Evolutionary conservation across 2,329 filamentous ascomycete genomes (phyloP).

Genomic region (Aspergillus eucalypticola): DNA sequence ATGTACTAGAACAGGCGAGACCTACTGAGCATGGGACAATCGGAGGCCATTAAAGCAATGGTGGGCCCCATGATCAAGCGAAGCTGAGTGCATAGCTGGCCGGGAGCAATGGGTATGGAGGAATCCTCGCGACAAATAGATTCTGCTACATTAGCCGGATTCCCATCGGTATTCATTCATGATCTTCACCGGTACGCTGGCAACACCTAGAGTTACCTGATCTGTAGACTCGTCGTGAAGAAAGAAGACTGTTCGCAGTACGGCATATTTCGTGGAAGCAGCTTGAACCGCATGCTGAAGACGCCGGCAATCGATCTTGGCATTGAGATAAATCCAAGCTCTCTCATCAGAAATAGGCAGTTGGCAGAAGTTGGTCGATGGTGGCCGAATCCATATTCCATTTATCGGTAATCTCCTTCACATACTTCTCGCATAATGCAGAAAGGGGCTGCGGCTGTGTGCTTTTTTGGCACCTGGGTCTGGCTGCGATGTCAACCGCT

Average conservation of each 20-base stretch:
- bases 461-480: too few relatives aligned
- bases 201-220: constrained; percentile 40
- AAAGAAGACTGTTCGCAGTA: constrained; percentile 58
- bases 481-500: too few relatives aligned
- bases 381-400: constrained; percentile 18
- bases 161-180: constrained; percentile 2
- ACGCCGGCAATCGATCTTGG: too few relatives aligned
- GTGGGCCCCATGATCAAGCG: constrained; percentile 23
- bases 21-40: constrained; percentile 33
- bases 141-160: not conserved
- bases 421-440: too few relatives aligned
- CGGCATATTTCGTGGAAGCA: constrained; percentile 35
- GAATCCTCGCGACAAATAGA: not conserved
- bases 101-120: constrained; percentile 8
- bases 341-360: constrained; percentile 5
- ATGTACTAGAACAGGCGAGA: not conserved
- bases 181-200: not conserved
- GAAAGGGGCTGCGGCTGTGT: too few relatives aligned
- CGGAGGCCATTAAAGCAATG: constrained; percentile 4
- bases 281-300: too few relatives aligned
- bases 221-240: constrained; percentile 43
- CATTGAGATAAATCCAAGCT: too few relatives aligned
- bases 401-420: too few relatives aligned
- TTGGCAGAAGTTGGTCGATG: constrained; percentile 17
- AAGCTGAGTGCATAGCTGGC: constrained; percentile 20